Base-by-base conservation (phyloP, 1,284 basidiomycete species). In the Porogramme epimiltina region DNA sequence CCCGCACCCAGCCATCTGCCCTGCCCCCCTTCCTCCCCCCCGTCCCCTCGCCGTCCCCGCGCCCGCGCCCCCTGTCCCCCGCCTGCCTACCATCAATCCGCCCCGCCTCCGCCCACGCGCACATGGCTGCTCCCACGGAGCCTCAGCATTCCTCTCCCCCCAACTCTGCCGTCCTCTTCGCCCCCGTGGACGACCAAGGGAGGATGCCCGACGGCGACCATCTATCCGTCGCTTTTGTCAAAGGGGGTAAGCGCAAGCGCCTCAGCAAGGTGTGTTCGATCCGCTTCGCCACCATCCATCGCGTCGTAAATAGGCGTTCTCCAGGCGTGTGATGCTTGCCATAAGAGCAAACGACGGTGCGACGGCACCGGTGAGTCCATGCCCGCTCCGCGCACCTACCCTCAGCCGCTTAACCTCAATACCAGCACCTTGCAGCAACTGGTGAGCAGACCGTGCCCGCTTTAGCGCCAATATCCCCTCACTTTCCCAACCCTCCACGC, bases 301-400 rank as follows among this genome's bases (percentile, higher is more conserved):
- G 34, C 45, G 23, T n/a, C 42, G 28, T 31, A 31, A 8, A 13
- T 13, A 6, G 13, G 6, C 28, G 28, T 31, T 9, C n/a, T 11
- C 36, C 24, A 89, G 87, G 88, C 88, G 40, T 91, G 89, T 68
- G 86, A 90, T 69, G 83, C 87, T 48, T 91, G 89, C 66, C 89
- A 91, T 66, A 89, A 87, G 68, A 85, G 82, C 70, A 91, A 91
- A 65, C 80, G 89, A 24, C 81, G 89, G 44, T 91, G 89, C 70
- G 89, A 91, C 67, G 89, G 89, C 34, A 89, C 85, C 52, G 83
- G 87, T 87, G 51, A 55, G 83, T 76, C 23, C 20, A 52, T 42
- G 31, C 4, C 15, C 28, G 13, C 19, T 16, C 24, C 19, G 40
- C 26, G 24, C 16, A 5, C 49, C 38, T 48, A 40, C 34, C 36